Base-by-base conservation (phyloP, 2,329 filamentous ascomycete species). In the Exserohilum rostratum region DNA sequence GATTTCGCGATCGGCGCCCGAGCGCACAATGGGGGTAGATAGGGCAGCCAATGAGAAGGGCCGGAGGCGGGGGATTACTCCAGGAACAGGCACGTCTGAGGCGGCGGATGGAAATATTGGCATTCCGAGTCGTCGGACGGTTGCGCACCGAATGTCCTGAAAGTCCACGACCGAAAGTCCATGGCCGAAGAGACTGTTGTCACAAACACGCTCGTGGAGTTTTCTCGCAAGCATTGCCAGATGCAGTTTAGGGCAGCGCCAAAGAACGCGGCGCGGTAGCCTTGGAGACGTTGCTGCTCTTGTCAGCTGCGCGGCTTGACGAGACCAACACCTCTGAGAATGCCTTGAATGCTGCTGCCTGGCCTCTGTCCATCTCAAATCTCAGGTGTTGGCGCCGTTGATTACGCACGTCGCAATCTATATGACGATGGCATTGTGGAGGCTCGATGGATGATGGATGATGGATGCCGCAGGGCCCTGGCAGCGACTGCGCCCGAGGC, bases 161-260 rank as follows among this genome's bases (percentile, higher is more conserved):
- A 7, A 25, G 22, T 25, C 22, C 4, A 25, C 22, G 22, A 25
- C 22, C 22, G 22, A 25, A 48, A 49, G 39, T 37, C 47, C 46
- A 48, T 53, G 43, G 43, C 58, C 44, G 45, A 46, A 61, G 40
- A 50, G 50, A 35, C 50, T 46, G 39, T 55, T 42, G 38, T 55
- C 22, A 25, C 22, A 25, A n/a, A 25, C 22, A 25, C 47, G 13
- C 33, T 51, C 33, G 51, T 34, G 40, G 38, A 46, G 52, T 55
- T 49, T 60, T 55, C 61, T 68, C 64, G 65, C 64, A 68, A 68
- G 56, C 53, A 58, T 42, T 53, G 50, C 65, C 53, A 25, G 5
- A 56, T 63, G 31, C 15, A 45, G 66, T 33, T 50, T 61, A 58
- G 58, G 25, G 47, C 37, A 12, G 38, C 30, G 38, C 40, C 35